Evolutionary conservation across 208 protist species (phyloP), one percentile per base, ranked within the genome.

Genomic region (Paratrypanosoma confusum): DNA sequence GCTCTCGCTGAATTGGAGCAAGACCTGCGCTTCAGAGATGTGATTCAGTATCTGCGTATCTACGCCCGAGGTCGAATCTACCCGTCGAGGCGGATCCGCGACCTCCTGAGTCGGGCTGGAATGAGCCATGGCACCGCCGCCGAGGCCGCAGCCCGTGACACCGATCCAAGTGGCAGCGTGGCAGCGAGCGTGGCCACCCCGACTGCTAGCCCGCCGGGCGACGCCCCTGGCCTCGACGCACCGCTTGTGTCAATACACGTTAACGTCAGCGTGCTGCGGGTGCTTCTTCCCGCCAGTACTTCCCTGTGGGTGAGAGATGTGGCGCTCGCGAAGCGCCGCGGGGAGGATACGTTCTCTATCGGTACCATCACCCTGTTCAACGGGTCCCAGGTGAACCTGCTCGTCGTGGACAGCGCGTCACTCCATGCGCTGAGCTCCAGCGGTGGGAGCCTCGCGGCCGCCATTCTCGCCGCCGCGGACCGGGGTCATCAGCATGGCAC

Each of bases 21-120:
- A 23, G 74, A 86, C 37, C 41, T 90, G 32, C 66, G 61, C 17
- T 81, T 82, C 58, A 43, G 57, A 29, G 81, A 90, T 46, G 81
- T 90, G 7, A 71, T 90, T 20, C 36, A 62, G 1, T 80, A 69
- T 21, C 57, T 90, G 13, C 63, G 81, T 0, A 1, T 21, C 31
- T 17, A 11, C 13, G 10, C 29, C 27, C 25, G 38, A 53, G 29
- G 2, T 38, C n/a, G 37, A 56, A 20, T 40, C 40, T n/a, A 35
- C 57, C 5, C 36, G 71, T 29, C 16, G 39, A 14, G 26, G 39
- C 17, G 23, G n/a, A 16, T 26, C 20, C 7, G 18, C 20, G 8
- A 22, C 25, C 3, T 57, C 59, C 4, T 83, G 63, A 1, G 48
- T 60, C 18, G 67, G 81, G 44, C 28, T 83, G 20, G 56, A 70